phyloP scores from a whole-genome alignment of 768 basidiomycete species.

The Phanerodontia chrysosporium region DNA sequence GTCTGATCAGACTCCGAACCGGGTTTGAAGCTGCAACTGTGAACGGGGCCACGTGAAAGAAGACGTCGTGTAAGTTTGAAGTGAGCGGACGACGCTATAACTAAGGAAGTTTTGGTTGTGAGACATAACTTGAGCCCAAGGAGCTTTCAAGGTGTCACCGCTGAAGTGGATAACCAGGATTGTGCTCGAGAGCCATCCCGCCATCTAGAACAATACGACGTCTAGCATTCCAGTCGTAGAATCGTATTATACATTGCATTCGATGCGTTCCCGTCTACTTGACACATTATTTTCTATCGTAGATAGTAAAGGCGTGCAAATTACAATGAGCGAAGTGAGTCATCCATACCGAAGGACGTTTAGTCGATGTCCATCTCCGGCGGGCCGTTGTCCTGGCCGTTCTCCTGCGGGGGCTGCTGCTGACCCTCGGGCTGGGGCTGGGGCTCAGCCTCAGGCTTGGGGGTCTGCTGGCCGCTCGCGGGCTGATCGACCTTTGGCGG shows the following conservation, averaged over 20 bases:
- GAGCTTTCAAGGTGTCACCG: no score
- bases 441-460: slow-evolving; percentile 38
- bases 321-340: not conserved
- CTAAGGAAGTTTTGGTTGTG: no score
- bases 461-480: slow-evolving; percentile 57
- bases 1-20: no score
- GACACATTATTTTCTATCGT: slow-evolving; percentile 14
- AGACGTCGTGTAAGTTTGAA: no score
- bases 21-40: no score
- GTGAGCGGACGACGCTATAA: no score
- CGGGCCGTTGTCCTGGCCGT: slow-evolving; percentile 43
- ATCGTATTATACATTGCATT: slow-evolving; percentile 11
- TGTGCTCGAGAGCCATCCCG: not conserved
- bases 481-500: slow-evolving; percentile 70
- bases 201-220: not conserved
- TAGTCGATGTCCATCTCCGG: slow-evolving; percentile 87
- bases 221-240: not conserved
- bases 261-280: slow-evolving; percentile 9
- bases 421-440: slow-evolving; percentile 22
- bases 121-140: no score
- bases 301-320: slow-evolving; percentile 7
- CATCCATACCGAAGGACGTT: not conserved
- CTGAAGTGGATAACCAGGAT: no score
- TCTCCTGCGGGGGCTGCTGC: slow-evolving; percentile 23
- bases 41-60: no score